Evolutionary conservation across 176 grass and related monocot species (phyloP), one percentile per base, ranked within the genome.

Genomic region (Ampelocalamus luodianensis): DNA sequence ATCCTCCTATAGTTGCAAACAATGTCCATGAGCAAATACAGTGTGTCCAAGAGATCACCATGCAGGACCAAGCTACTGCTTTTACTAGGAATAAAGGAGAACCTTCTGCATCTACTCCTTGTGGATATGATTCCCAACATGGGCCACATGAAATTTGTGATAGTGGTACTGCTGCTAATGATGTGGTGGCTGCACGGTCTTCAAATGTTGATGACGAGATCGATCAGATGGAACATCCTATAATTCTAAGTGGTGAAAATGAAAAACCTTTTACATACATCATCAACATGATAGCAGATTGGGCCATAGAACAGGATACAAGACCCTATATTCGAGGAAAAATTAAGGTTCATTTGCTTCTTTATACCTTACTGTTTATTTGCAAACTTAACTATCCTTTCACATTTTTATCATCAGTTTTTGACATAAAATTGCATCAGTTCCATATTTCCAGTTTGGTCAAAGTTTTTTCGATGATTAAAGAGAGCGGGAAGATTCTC

Each of bases 191-290:
- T 78, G 34, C 42, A 24, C n/a, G 8, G 48, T 82, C 75, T 81
- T 63, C 83, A 79, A 72, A 80, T 85, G 37, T 86, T 65, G 84
- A 70, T 82, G 83, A 72, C 22, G 46, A 67, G 61, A 58, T 59
- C 74, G 61, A 82, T 68, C 53, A 87, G 43, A 83, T 86, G 42
- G 86, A 74, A 44, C 69, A 86, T 70, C 82, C 83, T 58, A 77
- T 83, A 37, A 89, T 86, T 97, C 62, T 92, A 78, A 91, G 45
- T 62, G 89, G 86, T 56, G 75, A 82, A 90, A 90, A 86, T 83
- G 85, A 93, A 74, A 82, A 88, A 71, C 96, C 93, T 68, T 98
- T 95, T 83, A 98, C 93, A 70, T 98, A 98, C 72, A 77, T 95
- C 66, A 82, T 83, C 51, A 83, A n/a, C 81, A 87, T 98, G 85